Base-by-base conservation (phyloP, 345 rosid genomes). In the Eucalyptus regnans region DNA sequence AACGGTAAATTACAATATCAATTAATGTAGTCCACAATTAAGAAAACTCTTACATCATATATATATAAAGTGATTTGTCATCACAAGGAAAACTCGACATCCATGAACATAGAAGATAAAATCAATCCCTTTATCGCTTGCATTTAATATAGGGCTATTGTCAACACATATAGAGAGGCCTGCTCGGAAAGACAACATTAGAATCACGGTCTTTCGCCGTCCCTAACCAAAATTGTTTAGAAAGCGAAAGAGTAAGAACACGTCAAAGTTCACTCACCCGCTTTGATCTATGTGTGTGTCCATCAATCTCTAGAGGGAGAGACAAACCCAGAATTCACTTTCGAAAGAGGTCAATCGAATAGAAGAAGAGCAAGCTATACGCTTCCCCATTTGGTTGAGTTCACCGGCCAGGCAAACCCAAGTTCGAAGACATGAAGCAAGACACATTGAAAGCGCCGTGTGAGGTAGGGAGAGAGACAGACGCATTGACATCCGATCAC, bases 171-270 rank as follows among this genome's bases (percentile, higher is more conserved):
- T 41, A 68, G 10, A n/a, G 9, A 27, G 33, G 68, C 33, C 2
- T 0, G 5, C 7, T 64, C 1, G 5, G 18, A 29, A 7, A 31
- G 80, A 68, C 4, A 14, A 31, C 0, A 66, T 66, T 66, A 31
- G 41, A 66, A 31, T 31, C 41, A 66, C 22, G 79, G 22, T 15
- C 2, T 66, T 17, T 66, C 22, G 18, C 20, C 4, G 2, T n/a
- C 41, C 6, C 22, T 31, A 9, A 66, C 2, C 79, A 31, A 66
- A 37, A 31, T 66, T 66, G 79, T 66, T 68, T 33, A 17, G 44
- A 33, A 68, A 16, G 43, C 12, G 43, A 3, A 68, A 68, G 1
- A 9, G 3, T 20, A 68, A 33, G 12, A 68, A 33, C 80, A 68
- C 12, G 43, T 68, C 80, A 18, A 31, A 68, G 23, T 68, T 68